Evolutionary conservation across 2,329 filamentous ascomycete species (phyloP), one percentile per base, ranked within the genome.

Genomic region (Corinectria fuckeliana): DNA sequence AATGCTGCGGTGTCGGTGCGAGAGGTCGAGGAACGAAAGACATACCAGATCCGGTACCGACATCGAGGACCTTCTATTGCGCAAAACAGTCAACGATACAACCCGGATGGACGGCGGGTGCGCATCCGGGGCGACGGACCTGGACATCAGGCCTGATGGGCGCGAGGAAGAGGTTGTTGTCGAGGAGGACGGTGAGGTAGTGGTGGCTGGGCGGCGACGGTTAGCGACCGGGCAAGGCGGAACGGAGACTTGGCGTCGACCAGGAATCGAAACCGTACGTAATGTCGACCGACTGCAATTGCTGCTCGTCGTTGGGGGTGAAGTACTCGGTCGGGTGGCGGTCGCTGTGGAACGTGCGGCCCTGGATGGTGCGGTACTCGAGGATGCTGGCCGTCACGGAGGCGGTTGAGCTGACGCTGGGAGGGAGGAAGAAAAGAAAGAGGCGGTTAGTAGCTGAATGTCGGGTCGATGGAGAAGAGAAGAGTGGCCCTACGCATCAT

Each of bases 21-120:
- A 8, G n/a, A 20, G 10, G 10, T 7, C 14, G 10, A 34, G 25
- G 14, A 6, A 9, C 20, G 16, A 8, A 2, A 9, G 11, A 13
- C 42, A 55, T 65, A 11, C 66, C 66, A 38, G 66, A 69, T 13
- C 67, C 67, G 18, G 67, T 69, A 5, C 67, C 67, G 4, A 69
- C 63, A 39, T 69, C 67, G 9, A 69, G 63, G n/a, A 69, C 67
- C 41, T 21, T 66, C 48, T 69, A 9, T 50, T 60, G n/a, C 14
- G 45, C 4, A 23, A 48, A n/a, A 18, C 8, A 1, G 28, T 54
- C 20, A 58, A 56, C 30, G 7, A n/a, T 5, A 11, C 23, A 23
- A 11, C 13, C 3, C 23, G 9, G 16, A 7, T 6, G n/a, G 4
- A n/a, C n/a, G 2, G 10, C n/a, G 11, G 14, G 13, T 34, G n/a